Evolutionary conservation across 495 filamentous ascomycete species (phyloP), one percentile per base, ranked within the genome.

Genomic region (Cercophora newfieldiana): DNA sequence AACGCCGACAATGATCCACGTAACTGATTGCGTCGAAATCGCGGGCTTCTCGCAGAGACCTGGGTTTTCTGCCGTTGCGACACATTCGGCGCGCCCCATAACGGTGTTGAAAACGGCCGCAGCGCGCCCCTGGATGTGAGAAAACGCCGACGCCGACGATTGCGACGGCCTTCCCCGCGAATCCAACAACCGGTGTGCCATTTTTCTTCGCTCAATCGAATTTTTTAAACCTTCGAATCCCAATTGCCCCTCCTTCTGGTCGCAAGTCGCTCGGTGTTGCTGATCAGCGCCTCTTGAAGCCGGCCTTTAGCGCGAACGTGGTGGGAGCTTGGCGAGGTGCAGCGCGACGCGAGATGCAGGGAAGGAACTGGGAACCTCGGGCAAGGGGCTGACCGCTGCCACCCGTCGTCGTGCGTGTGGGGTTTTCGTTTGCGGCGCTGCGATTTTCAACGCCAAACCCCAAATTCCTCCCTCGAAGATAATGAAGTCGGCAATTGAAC

Each of bases 21-120:
- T 75, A 14, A 61, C 25, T 1, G 19, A 31, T 25, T 59, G 53
- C 5, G 67, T 68, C 50, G 73, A 69, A 3, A 64, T 54, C 10
- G 49, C 58, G n/a, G 73, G 69, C 66, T 72, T 75, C 44, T 75
- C 72, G 72, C 73, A 75, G 0, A 72, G 60, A 33, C 74, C 56
- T 26, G 66, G 53, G 14, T 26, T 63, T n/a, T 63, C 55, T 28
- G 62, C 65, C 1, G 54, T 65, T 55, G 18, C 16, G 30, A 51
- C 68, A 69, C 67, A 26, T 24, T 72, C 68, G 5, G 63, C 68
- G 22, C 72, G 72, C 7, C n/a, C 24, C 59, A 66, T 5, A 24
- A 74, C 67, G 61, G 60, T 51, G 25, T 19, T 19, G 29, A 63
- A 33, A 21, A 30, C 19, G 31, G 24, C 19, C 18, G n/a, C 21